A percentile compares a stretch with the other conserved stretches of the same genome.
Conservation (phyloP, 352 stramenopile genomes). For the Phytophthora cactorum region DNA sequence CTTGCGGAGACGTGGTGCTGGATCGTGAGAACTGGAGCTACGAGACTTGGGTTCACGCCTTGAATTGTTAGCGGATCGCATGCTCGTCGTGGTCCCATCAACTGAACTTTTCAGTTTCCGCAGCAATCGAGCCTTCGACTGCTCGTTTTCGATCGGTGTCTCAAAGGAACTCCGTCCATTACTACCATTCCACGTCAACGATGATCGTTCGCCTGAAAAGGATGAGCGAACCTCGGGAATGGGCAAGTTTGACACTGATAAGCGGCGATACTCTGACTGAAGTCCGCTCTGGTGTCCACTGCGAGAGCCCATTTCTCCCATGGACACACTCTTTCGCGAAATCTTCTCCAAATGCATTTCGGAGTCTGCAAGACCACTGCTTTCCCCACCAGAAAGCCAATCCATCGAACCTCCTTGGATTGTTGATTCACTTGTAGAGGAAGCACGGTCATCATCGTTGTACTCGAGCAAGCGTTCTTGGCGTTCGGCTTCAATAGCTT, state of each 20-base stretch:
- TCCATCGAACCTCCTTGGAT: slow-evolving; percentile 24
- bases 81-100: slow-evolving; percentile 17
- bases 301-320: slow-evolving; percentile 17
- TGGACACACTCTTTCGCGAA: slow-evolving; percentile 24
- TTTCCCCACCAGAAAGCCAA: slow-evolving; percentile 15
- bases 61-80: slow-evolving; percentile 18
- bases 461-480: slow-evolving; percentile 45
- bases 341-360: slow-evolving; percentile 24
- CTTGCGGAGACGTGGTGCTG: slow-evolving; percentile 55
- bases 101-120: slow-evolving; percentile 67
- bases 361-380: slow-evolving; percentile 11
- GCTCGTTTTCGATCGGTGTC: slow-evolving; percentile 62
- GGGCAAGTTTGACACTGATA: slow-evolving; percentile 42
- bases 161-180: slow-evolving; percentile 53
- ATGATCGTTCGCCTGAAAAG: slow-evolving; percentile 38
- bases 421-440: slow-evolving; percentile 45
- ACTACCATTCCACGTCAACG: slow-evolving; percentile 35
- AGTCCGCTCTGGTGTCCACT: slow-evolving; percentile 5
- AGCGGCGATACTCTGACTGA: slow-evolving; percentile 21
- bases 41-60: slow-evolving; percentile 17
- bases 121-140: slow-evolving; percentile 68
- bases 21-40: slow-evolving; percentile 17
- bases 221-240: slow-evolving; percentile 46
- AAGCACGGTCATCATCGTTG: slow-evolving; percentile 40
- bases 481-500: slow-evolving; percentile 48